Evolutionary conservation across 345 rosid genomes (phyloP).

Genomic region (Syzygium grande): DNA sequence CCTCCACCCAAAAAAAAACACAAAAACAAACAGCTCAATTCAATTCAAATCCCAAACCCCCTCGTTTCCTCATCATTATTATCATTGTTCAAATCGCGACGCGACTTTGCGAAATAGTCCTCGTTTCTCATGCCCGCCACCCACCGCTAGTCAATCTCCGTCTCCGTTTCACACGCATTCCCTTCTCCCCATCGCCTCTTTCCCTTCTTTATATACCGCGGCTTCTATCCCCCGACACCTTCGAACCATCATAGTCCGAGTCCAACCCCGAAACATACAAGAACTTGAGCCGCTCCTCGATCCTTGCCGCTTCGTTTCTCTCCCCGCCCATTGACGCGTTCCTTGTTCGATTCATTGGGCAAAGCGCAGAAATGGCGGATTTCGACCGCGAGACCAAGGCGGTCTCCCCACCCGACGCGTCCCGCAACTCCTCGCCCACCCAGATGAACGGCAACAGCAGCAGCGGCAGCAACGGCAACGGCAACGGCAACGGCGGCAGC

Average conservation of each 20-base stretch:
- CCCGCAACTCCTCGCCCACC: slow-evolving; percentile 17
- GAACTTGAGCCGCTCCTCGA: neutral
- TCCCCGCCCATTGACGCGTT: neutral
- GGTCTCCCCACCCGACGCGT: slow-evolving; percentile 35
- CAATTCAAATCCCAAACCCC: neutral
- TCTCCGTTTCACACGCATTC: neutral
- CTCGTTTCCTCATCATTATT: neutral
- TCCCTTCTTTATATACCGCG: neutral
- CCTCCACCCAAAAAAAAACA: no score
- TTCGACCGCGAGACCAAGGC: slow-evolving; percentile 48
- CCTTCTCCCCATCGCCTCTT: neutral
- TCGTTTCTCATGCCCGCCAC: neutral
- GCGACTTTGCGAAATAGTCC: neutral
- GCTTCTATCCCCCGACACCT: neutral
- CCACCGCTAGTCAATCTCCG: neutral
- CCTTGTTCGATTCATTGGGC: accelerated
- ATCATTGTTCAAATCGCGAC: neutral
- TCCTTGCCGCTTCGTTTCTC: neutral
- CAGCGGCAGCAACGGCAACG: no score
- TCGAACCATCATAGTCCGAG: neutral
- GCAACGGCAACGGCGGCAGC: neutral
- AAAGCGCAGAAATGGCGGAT: slow-evolving; percentile 43
- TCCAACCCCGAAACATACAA: neutral
- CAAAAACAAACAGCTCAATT: neutral
- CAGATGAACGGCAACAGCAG: neutral